Base-by-base conservation (phyloP, 768 basidiomycete genomes). In the Pluteus cervinus region DNA sequence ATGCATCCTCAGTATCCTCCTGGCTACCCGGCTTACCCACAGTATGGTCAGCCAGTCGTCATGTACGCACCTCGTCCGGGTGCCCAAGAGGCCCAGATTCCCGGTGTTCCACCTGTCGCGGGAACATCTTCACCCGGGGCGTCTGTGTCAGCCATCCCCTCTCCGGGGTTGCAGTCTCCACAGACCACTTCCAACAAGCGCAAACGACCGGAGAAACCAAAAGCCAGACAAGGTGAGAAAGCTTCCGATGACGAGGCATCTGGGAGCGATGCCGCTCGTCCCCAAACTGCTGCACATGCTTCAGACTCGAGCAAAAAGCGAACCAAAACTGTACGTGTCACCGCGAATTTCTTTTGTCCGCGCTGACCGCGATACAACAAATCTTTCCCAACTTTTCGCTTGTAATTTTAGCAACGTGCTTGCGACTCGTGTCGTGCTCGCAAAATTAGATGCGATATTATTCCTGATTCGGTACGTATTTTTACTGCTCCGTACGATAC, bases 361-460 rank as follows among this genome's bases (percentile, higher is more conserved):
- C n/a, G n/a, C n/a, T n/a, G n/a, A n/a, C n/a, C n/a, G n/a, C n/a
- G n/a, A n/a, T n/a, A n/a, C n/a, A n/a, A n/a, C n/a, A n/a, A n/a
- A n/a, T n/a, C n/a, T n/a, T n/a, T n/a, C n/a, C n/a, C n/a, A n/a
- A n/a, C n/a, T n/a, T n/a, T n/a, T n/a, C n/a, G 28, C 7, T 18
- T 29, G 9, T 30, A 12, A 24, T 33, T 49, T 16, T 38, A 72
- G 57, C 73, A 75, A 66, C 78, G 91, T 36, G 91, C 91, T 5
- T 94, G 91, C 54, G 91, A 94, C 56, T 85, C 84, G 25, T 93
- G 90, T 62, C 78, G 90, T 33, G 81, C 77, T 52, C 81, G 89
- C 44, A 93, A 94, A 71, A 92, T 94, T 56, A 75, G 90, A 69
- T 98, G 96, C 62, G 94, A 98, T 54, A 76, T 96, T 49, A 68